Percentiles rank a stretch among this genome's conserved stretches.
phyloP scores from a whole-genome alignment of 345 rosid genomes.

The Eucalyptus fibrosa region DNA sequence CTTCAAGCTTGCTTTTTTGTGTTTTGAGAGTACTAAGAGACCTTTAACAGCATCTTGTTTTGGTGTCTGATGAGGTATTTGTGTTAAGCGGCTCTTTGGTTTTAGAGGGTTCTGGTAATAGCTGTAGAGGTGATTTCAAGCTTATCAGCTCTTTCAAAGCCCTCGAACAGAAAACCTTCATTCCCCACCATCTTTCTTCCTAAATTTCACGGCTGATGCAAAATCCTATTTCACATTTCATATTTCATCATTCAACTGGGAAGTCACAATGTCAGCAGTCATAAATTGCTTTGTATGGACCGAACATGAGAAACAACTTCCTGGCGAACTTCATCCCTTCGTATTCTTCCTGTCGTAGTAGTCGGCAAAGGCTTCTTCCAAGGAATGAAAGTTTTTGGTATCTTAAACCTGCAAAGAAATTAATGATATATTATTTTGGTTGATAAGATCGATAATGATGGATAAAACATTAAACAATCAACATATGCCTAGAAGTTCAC shows the following conservation, averaged over 20 bases:
- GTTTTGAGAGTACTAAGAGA: neutral
- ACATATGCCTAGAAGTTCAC: neutral
- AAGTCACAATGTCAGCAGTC: neutral
- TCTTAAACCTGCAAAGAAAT: conserved; percentile 53
- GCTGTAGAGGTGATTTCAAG: too few relatives aligned
- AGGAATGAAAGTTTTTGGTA: conserved; percentile 48
- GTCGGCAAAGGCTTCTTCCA: conserved; percentile 64
- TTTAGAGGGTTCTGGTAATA: too few relatives aligned
- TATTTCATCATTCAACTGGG: neutral
- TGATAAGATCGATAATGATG: neutral
- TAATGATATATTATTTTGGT: neutral
- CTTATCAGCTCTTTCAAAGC: too few relatives aligned
- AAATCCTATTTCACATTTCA: neutral
- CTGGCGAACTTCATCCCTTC: conserved; percentile 45
- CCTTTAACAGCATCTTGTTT: neutral
- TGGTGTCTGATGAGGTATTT: too few relatives aligned
- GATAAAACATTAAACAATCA: neutral
- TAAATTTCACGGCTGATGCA: too few relatives aligned
- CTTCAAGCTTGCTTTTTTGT: neutral
- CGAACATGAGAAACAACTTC: conserved; percentile 31
- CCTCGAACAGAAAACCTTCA: too few relatives aligned
- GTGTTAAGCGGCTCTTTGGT: too few relatives aligned
- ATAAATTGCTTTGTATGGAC: conserved; percentile 37
- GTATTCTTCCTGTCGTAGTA: conserved; percentile 61
- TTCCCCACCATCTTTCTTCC: too few relatives aligned